Evolutionary conservation across 208 protist genomes (phyloP).

Genomic region (Strigomonas galati): DNA sequence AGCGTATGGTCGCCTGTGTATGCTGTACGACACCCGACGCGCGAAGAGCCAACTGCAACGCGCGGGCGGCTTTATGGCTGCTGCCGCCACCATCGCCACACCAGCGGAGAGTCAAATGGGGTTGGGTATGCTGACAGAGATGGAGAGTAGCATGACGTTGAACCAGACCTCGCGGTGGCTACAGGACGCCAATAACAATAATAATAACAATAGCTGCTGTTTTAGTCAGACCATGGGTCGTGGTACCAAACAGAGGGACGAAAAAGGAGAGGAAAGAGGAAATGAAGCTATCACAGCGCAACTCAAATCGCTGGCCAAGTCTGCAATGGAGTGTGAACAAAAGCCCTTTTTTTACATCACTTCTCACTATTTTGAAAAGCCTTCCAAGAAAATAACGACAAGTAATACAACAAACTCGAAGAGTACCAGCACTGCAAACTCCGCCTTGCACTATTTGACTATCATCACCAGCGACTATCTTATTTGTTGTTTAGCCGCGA

Average conservation of each 20-base stretch:
- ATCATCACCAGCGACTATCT: constrained; percentile 44
- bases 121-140: neutral
- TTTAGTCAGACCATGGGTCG: no score
- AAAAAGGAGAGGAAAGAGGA: neutral
- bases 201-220: neutral
- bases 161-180: neutral
- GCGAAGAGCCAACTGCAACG: neutral
- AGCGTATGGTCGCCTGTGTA: neutral
- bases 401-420: no score
- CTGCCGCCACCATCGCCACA: neutral
- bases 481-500: constrained; percentile 47
- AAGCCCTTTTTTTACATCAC: neutral
- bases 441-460: constrained; percentile 17
- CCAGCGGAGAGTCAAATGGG: neutral
- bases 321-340: no score
- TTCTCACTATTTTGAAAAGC: constrained; percentile 10
- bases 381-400: neutral
- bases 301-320: constrained; percentile 6
- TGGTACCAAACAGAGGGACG: neutral
- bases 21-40: neutral
- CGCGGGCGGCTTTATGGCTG: neutral
- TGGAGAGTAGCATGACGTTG: neutral
- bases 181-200: neutral
- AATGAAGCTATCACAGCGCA: no score
- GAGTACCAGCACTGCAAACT: neutral